phyloP scores from a whole-genome alignment of 2,329 filamentous ascomycete species.

The Paradendryphiella salina region DNA sequence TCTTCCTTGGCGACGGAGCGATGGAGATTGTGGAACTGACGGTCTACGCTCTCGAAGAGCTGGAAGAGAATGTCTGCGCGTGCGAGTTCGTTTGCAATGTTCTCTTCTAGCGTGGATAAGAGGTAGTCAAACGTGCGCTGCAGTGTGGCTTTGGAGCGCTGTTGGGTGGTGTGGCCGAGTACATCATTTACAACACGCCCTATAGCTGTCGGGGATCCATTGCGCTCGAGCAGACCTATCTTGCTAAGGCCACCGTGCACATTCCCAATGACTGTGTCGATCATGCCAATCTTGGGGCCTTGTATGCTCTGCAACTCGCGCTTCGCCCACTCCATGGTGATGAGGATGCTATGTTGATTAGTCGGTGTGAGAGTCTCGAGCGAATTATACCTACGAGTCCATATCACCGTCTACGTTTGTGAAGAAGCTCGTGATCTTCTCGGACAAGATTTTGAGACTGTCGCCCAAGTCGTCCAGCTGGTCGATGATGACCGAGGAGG shows the following conservation, averaged over 20 bases:
- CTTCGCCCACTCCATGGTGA: slow-evolving; percentile 95
- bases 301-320: slow-evolving; percentile 69
- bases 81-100: slow-evolving; percentile 80
- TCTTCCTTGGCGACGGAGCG: slow-evolving; percentile 83
- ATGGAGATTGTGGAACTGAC: slow-evolving; percentile 85
- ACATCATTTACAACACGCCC: slow-evolving; percentile 71
- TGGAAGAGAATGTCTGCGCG: slow-evolving; percentile 79
- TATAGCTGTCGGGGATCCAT: slow-evolving; percentile 64
- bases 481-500: slow-evolving; percentile 79
- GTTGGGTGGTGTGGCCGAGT: slow-evolving; percentile 78
- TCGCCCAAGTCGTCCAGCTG: slow-evolving; percentile 86
- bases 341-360: slow-evolving; percentile 66
- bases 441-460: slow-evolving; percentile 77
- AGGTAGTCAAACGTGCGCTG: slow-evolving; percentile 89
- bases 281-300: slow-evolving; percentile 53
- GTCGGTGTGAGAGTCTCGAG: slow-evolving; percentile 8
- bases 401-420: slow-evolving; percentile 91
- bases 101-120: slow-evolving; percentile 82
- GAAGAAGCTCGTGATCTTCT: slow-evolving; percentile 90
- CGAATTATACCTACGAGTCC: slow-evolving; percentile 64
- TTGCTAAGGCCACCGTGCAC: slow-evolving; percentile 75
- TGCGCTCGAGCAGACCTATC: slow-evolving; percentile 51
- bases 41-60: slow-evolving; percentile 90
- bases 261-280: slow-evolving; percentile 80
- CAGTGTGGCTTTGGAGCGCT: slow-evolving; percentile 77